Evolutionary conservation across 83 land plant species (phyloP).

Genomic region (Diphasiastrum complanatum): DNA sequence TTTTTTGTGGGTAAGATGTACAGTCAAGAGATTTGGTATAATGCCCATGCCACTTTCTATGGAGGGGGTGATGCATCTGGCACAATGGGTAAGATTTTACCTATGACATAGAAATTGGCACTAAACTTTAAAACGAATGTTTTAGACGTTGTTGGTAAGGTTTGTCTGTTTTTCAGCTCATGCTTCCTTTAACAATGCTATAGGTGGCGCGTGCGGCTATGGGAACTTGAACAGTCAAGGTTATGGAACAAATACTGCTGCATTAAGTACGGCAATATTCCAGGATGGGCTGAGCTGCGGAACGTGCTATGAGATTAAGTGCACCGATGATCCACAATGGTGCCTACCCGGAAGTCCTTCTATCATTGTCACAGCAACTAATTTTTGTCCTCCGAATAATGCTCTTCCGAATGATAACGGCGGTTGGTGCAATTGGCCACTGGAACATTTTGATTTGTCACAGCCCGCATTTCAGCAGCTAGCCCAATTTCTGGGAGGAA

Average conservation of each 20-base stretch:
- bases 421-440: not conserved
- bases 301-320: slow-evolving; percentile 9
- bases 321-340: slow-evolving; percentile 11
- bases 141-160: no score
- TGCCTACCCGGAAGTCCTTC: slow-evolving; percentile 14
- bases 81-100: no score
- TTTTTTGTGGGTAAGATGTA: no score
- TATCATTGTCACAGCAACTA: slow-evolving; percentile 19
- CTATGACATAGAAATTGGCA: no score
- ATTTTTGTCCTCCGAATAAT: slow-evolving; percentile 2
- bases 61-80: no score
- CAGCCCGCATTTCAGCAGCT: slow-evolving; percentile 17
- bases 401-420: not conserved
- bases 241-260: slow-evolving; percentile 11
- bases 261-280: slow-evolving; percentile 21
- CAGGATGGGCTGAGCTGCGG: slow-evolving; percentile 16
- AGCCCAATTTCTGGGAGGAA: slow-evolving; percentile 10
- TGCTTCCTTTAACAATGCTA: no score
- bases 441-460: slow-evolving; percentile 19
- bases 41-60: no score
- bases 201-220: slow-evolving; percentile 24
- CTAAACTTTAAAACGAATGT: no score
- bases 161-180: no score
- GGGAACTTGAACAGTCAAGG: slow-evolving; percentile 18
- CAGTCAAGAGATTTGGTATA: no score